Base-by-base conservation (phyloP, 106 monocot species). In the Dioscorea alata region DNA sequence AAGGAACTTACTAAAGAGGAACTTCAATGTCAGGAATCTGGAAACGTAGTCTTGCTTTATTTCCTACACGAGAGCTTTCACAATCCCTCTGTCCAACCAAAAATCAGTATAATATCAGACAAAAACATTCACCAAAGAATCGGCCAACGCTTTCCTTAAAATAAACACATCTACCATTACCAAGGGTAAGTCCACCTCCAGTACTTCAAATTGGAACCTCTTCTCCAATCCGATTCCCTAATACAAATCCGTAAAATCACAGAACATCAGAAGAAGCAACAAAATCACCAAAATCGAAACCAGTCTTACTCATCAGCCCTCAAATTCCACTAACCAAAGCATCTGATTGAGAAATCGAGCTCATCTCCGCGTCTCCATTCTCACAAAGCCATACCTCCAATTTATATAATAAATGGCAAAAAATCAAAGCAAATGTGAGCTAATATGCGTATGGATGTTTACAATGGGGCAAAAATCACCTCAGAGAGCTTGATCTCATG, bases 151-250 rank as follows among this genome's bases (percentile, higher is more conserved):
- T 42, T 5, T 42, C 10, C 42, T 42, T 42, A 42, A 42, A 10
- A 28, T 28, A 2, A 51, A 51, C 51, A 51, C 4, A 12, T 17
- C 15, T 8, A 16, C 3, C 19, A 19, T 54, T 81, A 94, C 90
- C 78, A 56, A 42, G 6, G 67, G 63, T 35, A 76, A 64, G 16
- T 85, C 87, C 71, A 83, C 24, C 72, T 90, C 94, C 18, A 71
- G 22, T 49, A 84, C 67, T 68, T 94, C 94, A 73, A 90, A 94
- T 23, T 66, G 71, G 49, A 87, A 56, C 57, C 48, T 64, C 57
- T 81, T 70, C 76, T 53, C 33, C 24, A 65, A 65, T 13, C 65
- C 65, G 48, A 31, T 61, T 49, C 33, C 64, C 87, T 81, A 71
- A 62, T 15, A 65, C 49, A 50, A 69, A 5, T 42, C 33, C 23